Evolutionary conservation across 805 yeast genomes (phyloP).

Genomic region (Candida cerambycidarum): DNA sequence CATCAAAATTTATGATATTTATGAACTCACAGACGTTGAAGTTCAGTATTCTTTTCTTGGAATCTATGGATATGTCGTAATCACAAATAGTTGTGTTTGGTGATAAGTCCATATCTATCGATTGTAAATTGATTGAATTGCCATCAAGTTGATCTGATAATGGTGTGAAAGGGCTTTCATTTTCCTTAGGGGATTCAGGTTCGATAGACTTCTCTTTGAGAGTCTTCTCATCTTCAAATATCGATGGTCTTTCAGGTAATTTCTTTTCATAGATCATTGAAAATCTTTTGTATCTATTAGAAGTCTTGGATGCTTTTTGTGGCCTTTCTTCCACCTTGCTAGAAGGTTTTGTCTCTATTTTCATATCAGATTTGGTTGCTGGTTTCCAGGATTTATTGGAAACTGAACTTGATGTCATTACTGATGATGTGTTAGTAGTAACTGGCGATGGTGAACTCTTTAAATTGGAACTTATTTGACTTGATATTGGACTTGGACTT

Average conservation of each 20-base stretch:
- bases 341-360: no score
- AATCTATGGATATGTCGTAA: constrained; percentile 4
- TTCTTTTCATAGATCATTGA: constrained; percentile 4
- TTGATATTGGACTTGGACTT: background rate
- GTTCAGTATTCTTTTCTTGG: constrained; percentile 12
- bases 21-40: constrained; percentile 12
- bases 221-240: background rate
- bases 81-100: constrained; percentile 1
- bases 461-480: background rate
- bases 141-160: constrained; percentile 6
- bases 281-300: constrained; percentile 4
- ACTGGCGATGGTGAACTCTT: no score
- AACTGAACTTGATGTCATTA: no score
- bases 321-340: no score
- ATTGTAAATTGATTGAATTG: constrained; percentile 8
- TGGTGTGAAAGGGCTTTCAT: constrained; percentile 12
- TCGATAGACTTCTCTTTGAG: background rate
- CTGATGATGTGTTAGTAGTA: no score
- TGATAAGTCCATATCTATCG: constrained; percentile 10
- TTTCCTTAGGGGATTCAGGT: background rate
- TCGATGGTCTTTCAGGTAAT: background rate
- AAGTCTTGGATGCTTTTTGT: background rate
- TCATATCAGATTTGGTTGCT: no score
- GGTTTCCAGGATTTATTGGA: no score
- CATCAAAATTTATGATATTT: constrained; percentile 13